Conservation (phyloP, 2,329 filamentous ascomycete species). For the Epichloe sylvatica region DNA sequence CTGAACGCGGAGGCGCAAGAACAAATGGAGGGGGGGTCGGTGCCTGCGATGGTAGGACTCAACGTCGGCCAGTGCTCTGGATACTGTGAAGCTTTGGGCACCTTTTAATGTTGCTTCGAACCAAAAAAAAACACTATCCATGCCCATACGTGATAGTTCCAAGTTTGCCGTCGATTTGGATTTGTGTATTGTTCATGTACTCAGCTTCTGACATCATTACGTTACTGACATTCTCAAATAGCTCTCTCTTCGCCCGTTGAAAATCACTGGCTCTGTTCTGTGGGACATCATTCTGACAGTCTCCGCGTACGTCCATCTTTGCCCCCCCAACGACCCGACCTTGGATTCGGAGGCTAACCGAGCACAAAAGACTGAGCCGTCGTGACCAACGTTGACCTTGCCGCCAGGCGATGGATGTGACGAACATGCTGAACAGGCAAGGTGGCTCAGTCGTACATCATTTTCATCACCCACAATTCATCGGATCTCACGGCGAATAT, state of each 20-base stretch:
- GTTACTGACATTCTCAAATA: constrained; percentile 3
- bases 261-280: constrained; percentile 10
- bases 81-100: background rate
- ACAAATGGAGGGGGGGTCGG: background rate
- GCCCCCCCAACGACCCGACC: background rate
- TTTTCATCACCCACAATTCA: constrained; percentile 13
- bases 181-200: background rate
- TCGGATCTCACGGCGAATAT: constrained; percentile 19
- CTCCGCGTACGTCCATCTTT: constrained; percentile 4
- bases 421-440: constrained; percentile 38
- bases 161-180: background rate
- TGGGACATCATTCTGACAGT: constrained; percentile 11
- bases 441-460: constrained; percentile 20
- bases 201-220: background rate
- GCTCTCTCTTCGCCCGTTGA: background rate
- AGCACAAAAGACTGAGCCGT: constrained; percentile 18
- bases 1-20: background rate
- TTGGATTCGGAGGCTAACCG: background rate
- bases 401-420: constrained; percentile 38
- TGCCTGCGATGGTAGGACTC: background rate
- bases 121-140: background rate
- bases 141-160: background rate
- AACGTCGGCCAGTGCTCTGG: constrained; percentile 1
- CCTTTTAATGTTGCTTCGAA: background rate
- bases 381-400: constrained; percentile 30